Evolutionary conservation across 139 green algal species (phyloP).

Genomic region (Coccomyxa sp.): DNA sequence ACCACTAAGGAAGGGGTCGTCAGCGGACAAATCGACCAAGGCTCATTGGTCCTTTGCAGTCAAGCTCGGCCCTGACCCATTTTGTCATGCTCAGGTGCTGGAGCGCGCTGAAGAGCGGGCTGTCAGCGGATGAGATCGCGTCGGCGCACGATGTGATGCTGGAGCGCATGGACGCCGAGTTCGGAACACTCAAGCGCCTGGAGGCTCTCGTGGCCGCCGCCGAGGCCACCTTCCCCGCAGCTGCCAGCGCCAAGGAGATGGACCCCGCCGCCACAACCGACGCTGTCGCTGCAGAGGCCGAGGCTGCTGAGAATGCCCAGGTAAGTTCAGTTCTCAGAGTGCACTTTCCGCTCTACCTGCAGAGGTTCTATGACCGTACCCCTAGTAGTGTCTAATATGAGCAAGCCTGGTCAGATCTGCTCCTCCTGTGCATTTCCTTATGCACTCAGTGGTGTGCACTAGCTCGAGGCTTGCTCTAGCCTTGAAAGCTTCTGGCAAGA

Average conservation of each 20-base stretch:
- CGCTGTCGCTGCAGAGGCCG: not conserved
- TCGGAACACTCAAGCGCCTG: slow-evolving; percentile 2
- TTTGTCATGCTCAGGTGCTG: not conserved
- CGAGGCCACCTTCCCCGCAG: not conserved
- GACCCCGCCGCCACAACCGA: slow-evolving; percentile 6
- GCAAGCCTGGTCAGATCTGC: too few relatives aligned
- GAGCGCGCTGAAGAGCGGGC: slow-evolving; percentile 1
- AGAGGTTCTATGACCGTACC: too few relatives aligned
- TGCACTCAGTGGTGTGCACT: too few relatives aligned
- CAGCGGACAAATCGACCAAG: too few relatives aligned
- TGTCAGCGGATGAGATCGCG: slow-evolving; percentile 7
- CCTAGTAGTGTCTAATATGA: too few relatives aligned
- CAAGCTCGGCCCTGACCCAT: too few relatives aligned
- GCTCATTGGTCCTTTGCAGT: too few relatives aligned
- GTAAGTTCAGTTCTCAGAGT: not conserved
- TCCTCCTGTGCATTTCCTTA: too few relatives aligned
- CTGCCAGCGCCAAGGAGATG: slow-evolving; percentile 2
- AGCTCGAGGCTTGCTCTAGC: too few relatives aligned
- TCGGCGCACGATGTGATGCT: not conserved
- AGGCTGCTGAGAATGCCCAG: slow-evolving; percentile 2
- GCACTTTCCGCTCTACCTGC: not conserved
- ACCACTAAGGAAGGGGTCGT: too few relatives aligned
- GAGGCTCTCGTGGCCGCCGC: not conserved
- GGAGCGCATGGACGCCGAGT: slow-evolving; percentile 5
- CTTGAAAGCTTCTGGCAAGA: too few relatives aligned